Conservation (phyloP, 208 protist species). For the Leishmania tropica region DNA sequence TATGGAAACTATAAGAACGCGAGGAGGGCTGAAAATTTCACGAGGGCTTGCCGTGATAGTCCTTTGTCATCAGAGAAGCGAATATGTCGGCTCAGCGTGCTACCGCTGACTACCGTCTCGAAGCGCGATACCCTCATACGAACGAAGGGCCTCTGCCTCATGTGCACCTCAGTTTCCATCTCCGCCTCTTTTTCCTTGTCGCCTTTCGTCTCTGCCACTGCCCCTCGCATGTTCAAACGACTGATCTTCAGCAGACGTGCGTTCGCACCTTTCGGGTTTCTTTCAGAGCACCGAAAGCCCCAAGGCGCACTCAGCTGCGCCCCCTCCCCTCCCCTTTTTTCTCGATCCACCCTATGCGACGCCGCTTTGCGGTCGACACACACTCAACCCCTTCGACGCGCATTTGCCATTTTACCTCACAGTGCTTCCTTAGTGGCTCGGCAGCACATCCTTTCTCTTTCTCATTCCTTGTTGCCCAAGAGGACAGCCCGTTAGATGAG, state of each 20-base stretch:
- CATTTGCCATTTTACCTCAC: background rate
- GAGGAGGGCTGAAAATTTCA: background rate
- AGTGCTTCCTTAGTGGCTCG: background rate
- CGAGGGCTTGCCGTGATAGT: background rate
- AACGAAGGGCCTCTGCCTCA: background rate
- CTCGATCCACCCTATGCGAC: background rate
- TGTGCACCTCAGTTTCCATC: background rate
- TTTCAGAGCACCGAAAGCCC: background rate
- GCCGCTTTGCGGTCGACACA: background rate
- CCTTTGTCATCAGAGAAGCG: background rate
- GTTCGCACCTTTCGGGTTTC: background rate
- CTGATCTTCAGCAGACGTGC: background rate
- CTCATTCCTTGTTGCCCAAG: background rate
- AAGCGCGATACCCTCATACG: background rate
- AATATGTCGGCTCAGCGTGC: background rate
- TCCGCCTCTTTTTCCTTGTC: background rate
- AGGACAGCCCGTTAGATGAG: slow-evolving; percentile 18
- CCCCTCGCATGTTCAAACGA: background rate
- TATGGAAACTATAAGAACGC: background rate
- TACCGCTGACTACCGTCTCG: background rate
- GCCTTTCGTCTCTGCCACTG: background rate
- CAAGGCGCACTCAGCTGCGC: background rate
- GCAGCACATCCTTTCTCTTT: background rate
- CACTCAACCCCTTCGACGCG: background rate
- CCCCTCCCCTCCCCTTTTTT: too few species aligned